Percentiles rank a stretch among this genome's conserved stretches.
These are phyloP conservation scores for Penicillium canariense DNA, from an alignment of 495 filamentous ascomycete species.

Conservation along the genomic window DNA sequence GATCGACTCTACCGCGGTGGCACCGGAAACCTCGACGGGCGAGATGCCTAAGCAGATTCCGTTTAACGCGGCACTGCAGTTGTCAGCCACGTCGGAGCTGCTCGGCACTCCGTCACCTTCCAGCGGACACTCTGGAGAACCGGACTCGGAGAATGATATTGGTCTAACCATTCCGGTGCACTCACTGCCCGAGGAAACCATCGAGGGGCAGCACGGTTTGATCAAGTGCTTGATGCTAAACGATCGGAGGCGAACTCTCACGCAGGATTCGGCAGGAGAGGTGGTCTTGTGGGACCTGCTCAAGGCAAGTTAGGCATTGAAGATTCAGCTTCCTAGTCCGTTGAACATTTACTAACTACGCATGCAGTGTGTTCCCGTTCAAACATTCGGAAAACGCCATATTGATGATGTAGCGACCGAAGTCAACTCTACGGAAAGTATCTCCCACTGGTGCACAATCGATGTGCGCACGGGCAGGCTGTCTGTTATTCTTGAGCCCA, in stretches of 20 bases:
- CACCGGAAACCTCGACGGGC: slow-evolving; percentile 7
- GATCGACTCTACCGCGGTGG: slow-evolving; percentile 20
- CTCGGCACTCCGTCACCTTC: slow-evolving; percentile 50
- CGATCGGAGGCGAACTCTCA: slow-evolving; percentile 84
- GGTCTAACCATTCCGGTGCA: slow-evolving; percentile 63
- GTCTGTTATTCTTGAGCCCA: slow-evolving; percentile 87
- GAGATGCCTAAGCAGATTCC: slow-evolving; percentile 64
- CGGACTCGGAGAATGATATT: slow-evolving; percentile 56
- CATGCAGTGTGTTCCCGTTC: slow-evolving; percentile 72
- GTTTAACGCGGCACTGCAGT: slow-evolving; percentile 66
- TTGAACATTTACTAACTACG: slow-evolving; percentile 8
- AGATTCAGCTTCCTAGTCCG: no score
- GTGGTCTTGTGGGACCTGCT: slow-evolving; percentile 96
- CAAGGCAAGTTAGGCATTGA: slow-evolving; percentile 50
- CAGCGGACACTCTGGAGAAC: slow-evolving; percentile 53
- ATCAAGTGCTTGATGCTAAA: slow-evolving; percentile 93
- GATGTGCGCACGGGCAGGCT: slow-evolving; percentile 89
- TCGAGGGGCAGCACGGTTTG: slow-evolving; percentile 92
- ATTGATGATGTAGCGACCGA: slow-evolving; percentile 88
- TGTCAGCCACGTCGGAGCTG: slow-evolving; percentile 81
- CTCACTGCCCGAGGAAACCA: slow-evolving; percentile 75
- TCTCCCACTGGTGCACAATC: slow-evolving; percentile 92
- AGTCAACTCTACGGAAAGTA: slow-evolving; percentile 82
- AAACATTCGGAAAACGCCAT: slow-evolving; percentile 87
- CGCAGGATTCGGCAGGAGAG: slow-evolving; percentile 91